Percentiles rank a stretch among this genome's conserved stretches.
Conservation (phyloP, 352 stramenopile genomes). For the Globisporangium carolinianum region DNA sequence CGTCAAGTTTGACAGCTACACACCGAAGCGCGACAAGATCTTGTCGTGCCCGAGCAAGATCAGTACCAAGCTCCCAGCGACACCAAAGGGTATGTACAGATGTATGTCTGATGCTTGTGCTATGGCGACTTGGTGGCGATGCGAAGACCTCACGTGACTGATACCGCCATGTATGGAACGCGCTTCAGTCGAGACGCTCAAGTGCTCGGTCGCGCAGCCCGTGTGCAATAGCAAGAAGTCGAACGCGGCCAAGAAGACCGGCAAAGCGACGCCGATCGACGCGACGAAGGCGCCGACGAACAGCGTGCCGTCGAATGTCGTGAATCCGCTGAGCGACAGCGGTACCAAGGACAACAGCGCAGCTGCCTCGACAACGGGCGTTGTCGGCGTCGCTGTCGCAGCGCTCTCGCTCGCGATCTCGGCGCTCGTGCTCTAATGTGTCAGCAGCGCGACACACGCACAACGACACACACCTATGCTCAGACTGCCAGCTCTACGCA, state of each 20-base stretch:
- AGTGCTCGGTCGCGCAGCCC: slow-evolving; percentile 45
- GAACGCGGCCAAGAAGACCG: slow-evolving; percentile 42
- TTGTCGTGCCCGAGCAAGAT: slow-evolving; percentile 22
- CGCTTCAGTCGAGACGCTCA: slow-evolving; percentile 29
- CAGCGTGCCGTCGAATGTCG: background rate
- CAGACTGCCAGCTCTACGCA: too few species aligned
- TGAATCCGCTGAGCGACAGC: background rate
- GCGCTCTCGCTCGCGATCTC: too few species aligned
- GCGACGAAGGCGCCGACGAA: slow-evolving; percentile 10
- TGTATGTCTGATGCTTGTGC: background rate
- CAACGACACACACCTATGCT: too few species aligned
- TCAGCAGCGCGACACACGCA: too few species aligned
- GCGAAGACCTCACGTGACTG: slow-evolving; percentile 4
- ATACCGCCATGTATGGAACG: background rate
- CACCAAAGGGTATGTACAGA: slow-evolving; percentile 20
- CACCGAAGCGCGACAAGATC: slow-evolving; percentile 15
- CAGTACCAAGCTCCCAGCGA: slow-evolving; percentile 19
- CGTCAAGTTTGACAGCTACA: slow-evolving; percentile 29
- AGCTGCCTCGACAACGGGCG: background rate
- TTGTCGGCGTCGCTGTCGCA: background rate
- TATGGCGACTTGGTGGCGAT: background rate
- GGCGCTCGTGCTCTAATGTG: too few species aligned
- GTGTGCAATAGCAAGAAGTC: slow-evolving; percentile 49
- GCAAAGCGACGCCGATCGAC: slow-evolving; percentile 7
- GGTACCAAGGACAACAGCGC: background rate